Evolutionary conservation across 495 filamentous ascomycete genomes (phyloP).

Genomic region (Saxophila tyrrhenica): DNA sequence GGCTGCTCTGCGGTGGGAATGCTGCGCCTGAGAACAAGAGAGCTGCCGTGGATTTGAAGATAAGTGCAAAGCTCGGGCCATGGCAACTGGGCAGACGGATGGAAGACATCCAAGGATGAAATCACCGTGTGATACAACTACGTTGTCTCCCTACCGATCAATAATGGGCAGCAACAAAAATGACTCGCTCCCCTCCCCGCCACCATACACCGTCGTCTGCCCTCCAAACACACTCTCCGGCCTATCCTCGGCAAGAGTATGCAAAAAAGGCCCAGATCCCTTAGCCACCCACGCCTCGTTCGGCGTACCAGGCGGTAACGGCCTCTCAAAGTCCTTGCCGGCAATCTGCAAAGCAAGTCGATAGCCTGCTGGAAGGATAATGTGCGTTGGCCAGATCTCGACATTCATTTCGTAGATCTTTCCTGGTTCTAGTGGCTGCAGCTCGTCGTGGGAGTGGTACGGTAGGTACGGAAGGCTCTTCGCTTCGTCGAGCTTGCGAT

Average conservation of each 20-base stretch:
- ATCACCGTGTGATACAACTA: no score
- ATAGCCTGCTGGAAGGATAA: slow-evolving; percentile 14
- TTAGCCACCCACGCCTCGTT: not conserved
- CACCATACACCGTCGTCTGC: not conserved
- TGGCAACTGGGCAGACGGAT: no score
- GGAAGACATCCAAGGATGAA: no score
- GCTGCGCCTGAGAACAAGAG: no score
- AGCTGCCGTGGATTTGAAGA: no score
- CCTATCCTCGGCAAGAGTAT: not conserved
- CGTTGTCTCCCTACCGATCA: no score
- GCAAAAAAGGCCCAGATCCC: not conserved
- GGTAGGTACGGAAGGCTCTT: slow-evolving; percentile 41
- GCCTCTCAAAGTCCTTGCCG: not conserved
- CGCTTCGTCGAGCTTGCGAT: slow-evolving; percentile 36
- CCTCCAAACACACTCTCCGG: not conserved
- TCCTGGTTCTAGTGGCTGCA: slow-evolving; percentile 39
- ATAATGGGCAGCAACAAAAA: not conserved
- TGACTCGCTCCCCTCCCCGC: not conserved
- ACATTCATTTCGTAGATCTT: slow-evolving; percentile 51
- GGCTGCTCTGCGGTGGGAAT: no score
- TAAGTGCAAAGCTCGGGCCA: no score
- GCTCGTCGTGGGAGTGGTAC: slow-evolving; percentile 42
- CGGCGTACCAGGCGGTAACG: not conserved
- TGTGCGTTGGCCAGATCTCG: slow-evolving; percentile 58
- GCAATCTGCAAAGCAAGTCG: not conserved